Base-by-base conservation (phyloP, 257 asterid genomes). In the Penstemon eatonii region DNA sequence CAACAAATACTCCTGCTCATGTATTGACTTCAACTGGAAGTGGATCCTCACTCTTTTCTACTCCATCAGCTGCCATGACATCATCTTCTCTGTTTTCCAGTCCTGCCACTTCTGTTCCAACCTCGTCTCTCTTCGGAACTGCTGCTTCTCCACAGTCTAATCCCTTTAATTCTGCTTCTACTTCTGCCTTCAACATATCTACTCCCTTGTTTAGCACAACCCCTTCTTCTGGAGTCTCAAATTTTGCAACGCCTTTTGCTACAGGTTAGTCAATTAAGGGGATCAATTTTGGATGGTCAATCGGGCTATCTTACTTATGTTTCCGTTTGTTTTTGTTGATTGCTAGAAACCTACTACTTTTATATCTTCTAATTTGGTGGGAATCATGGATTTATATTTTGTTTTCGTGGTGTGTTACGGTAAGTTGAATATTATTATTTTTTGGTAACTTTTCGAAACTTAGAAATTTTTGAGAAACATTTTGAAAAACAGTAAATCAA, bases 71-170 rank as follows among this genome's bases (percentile, higher is more conserved):
- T 46, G 81, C 91, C 55, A 10, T 89, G 43, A 76, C 95, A 52
- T 69, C 90, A 39, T 77, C 94, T 63, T 78, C 93, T 70, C 68
- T 86, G 55, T 88, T 88, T 79, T 78, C 95, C 45, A 87, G 96
- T 63, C 96, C 97, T 7, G 67, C 85, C 37, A 56, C 83, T 78
- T 73, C 97, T 70, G 65, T 96, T 63, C 80, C 93, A 33, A 66
- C 77, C 68, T 38, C 77, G 33, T 84, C 96, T 43, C 79, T 84
- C 76, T 82, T 89, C n/a, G 86, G 85, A 67, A 56, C 86, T 55
- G 78, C 88, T 67, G 86, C 90, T 77, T 51, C 92, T 67, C 80
- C 95, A 2, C 96, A 90, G 80, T 58, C 87, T 40, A 83, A 95
- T 40, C 88, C 85, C 54, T 90, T 87, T 79, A 77, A 84, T 74